Evolutionary conservation across 306 rosid genomes (phyloP).

Genomic region (Biancaea sappan): DNA sequence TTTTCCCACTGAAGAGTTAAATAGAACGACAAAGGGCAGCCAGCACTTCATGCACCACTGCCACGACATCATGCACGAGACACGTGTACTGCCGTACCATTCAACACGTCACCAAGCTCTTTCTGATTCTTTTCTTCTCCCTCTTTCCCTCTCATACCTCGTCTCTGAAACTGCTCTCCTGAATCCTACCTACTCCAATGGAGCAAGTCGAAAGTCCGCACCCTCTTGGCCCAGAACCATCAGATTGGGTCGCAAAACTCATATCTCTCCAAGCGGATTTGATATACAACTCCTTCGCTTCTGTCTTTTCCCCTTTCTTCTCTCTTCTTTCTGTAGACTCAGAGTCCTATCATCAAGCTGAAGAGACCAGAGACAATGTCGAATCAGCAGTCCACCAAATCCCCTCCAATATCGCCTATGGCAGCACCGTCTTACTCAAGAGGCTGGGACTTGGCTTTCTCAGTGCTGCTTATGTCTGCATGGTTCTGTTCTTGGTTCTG

Average conservation of each 20-base stretch:
- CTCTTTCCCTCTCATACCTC: constrained; percentile 18
- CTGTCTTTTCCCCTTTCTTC: constrained; percentile 46
- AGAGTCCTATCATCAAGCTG: constrained; percentile 52
- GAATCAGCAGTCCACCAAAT: constrained; percentile 45
- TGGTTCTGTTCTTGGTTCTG: constrained; percentile 50
- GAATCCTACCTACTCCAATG: constrained; percentile 19
- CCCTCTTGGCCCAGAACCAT: constrained; percentile 39
- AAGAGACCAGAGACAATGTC: constrained; percentile 38
- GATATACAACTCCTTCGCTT: constrained; percentile 46
- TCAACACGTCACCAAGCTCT: neutral
- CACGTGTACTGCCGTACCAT: constrained; percentile 46
- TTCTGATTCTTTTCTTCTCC: neutral
- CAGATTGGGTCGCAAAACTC: constrained; percentile 47
- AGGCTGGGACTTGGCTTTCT: constrained; percentile 54
- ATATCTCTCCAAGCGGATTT: constrained; percentile 50
- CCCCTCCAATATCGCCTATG: constrained; percentile 41
- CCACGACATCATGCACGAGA: constrained; percentile 50
- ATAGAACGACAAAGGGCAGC: no score
- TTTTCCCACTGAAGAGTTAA: no score
- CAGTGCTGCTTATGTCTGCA: constrained; percentile 58
- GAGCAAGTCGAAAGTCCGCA: constrained; percentile 30
- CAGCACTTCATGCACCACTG: constrained; percentile 29
- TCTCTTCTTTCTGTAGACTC: constrained; percentile 42
- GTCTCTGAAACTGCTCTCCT: constrained; percentile 16
- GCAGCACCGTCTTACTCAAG: constrained; percentile 40